phyloP scores from a whole-genome alignment of 164 flowering plant genomes.

The Brasenia schreberi region DNA sequence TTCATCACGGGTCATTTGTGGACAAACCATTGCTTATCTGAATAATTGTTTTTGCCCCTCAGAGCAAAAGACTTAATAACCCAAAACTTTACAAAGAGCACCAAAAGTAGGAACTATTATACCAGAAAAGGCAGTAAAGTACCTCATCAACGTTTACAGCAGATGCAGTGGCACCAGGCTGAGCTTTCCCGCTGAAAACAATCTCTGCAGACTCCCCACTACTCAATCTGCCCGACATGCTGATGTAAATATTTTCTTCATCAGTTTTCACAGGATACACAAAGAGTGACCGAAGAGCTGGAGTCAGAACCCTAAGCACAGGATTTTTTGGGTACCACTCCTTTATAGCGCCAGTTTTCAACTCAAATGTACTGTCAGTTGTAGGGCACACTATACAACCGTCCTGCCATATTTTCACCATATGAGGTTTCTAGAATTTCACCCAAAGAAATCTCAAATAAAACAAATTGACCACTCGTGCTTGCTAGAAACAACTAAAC shows the following conservation, averaged over 20 bases:
- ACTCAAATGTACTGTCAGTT: conserved; percentile 88
- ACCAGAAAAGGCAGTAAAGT: conserved; percentile 1
- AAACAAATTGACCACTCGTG: neutral
- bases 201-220: conserved; percentile 70
- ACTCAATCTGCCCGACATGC: conserved; percentile 21
- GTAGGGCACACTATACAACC: conserved; percentile 91
- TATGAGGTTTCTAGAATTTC: neutral
- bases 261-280: conserved; percentile 80
- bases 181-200: conserved; percentile 87
- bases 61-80: too few relatives aligned
- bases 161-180: conserved; percentile 74
- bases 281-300: conserved; percentile 53
- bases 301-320: conserved; percentile 82
- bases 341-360: conserved; percentile 57
- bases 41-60: too few relatives aligned
- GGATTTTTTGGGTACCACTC: conserved; percentile 97
- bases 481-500: neutral
- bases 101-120: neutral
- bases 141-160: conserved; percentile 97
- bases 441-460: neutral
- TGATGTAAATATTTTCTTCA: conserved; percentile 67
- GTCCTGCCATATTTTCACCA: conserved; percentile 32
- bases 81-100: neutral
- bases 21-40: too few relatives aligned
- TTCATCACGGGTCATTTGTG: too few relatives aligned